Evolutionary conservation across 2,329 filamentous ascomycete species (phyloP).

Genomic region (Didymella keratinophila): DNA sequence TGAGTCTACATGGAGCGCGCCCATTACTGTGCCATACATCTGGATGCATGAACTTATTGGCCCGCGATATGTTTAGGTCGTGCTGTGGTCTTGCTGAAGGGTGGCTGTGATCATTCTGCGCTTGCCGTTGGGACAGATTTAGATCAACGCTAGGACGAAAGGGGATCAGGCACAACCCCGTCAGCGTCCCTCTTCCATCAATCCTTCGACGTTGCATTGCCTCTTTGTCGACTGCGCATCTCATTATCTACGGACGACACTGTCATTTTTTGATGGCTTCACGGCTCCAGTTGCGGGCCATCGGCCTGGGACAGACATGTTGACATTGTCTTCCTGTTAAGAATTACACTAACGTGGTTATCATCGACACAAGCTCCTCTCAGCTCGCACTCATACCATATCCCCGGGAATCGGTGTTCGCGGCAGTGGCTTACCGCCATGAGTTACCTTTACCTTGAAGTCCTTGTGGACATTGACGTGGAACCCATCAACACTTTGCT

Average conservation of each 20-base stretch:
- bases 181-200: not conserved
- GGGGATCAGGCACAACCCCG: not conserved
- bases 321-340: not conserved
- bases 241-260: not conserved
- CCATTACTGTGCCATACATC: slow-evolving; percentile 2
- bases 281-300: not conserved
- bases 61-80: not conserved
- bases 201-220: not conserved
- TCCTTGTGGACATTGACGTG: slow-evolving; percentile 20
- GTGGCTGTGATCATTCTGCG: slow-evolving; percentile 12
- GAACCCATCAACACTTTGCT: slow-evolving; percentile 12
- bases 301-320: not conserved
- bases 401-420: slow-evolving; percentile 10
- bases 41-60: not conserved
- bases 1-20: slow-evolving; percentile 1
- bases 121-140: slow-evolving; percentile 1
- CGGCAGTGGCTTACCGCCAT: slow-evolving; percentile 15
- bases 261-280: not conserved
- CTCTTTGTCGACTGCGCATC: not conserved
- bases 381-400: slow-evolving; percentile 1
- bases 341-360: not conserved
- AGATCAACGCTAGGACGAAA: slow-evolving; percentile 10
- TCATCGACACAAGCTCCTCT: not conserved
- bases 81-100: not conserved
- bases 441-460: slow-evolving; percentile 19